phyloP scores from a whole-genome alignment of 331 rosid genomes.

The Acacia pycnantha region DNA sequence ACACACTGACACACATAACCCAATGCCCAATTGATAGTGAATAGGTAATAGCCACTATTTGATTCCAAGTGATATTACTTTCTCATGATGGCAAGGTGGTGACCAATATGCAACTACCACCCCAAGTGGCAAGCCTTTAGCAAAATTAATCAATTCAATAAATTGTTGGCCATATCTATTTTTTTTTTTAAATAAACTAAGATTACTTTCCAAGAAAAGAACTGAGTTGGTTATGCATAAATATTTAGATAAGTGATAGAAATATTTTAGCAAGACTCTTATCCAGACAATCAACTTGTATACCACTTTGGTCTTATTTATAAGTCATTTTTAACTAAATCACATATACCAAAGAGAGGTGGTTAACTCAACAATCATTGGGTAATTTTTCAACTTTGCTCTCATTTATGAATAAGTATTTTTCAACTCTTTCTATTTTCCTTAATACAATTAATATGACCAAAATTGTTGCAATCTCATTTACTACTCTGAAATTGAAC shows the following conservation, averaged over 20 bases:
- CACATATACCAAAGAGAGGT: too few species aligned
- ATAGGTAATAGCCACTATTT: slow-evolving; percentile 21
- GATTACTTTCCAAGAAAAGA: neutral
- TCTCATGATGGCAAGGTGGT: slow-evolving; percentile 43
- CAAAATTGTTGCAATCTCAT: too few species aligned
- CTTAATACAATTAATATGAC: too few species aligned
- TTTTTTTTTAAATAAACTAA: neutral
- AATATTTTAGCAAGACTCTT: neutral
- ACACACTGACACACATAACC: neutral
- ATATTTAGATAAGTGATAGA: neutral
- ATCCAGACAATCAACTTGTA: neutral
- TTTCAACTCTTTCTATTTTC: too few species aligned
- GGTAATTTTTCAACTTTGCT: too few species aligned
- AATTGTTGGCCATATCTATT: too few species aligned
- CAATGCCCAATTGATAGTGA: neutral
- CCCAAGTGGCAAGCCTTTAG: slow-evolving; percentile 22
- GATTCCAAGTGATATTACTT: slow-evolving; percentile 22
- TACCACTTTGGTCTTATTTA: too few species aligned
- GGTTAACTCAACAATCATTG: too few species aligned
- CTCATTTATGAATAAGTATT: too few species aligned
- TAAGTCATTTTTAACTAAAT: too few species aligned
- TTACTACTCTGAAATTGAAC: too few species aligned
- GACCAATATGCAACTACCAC: slow-evolving; percentile 23
- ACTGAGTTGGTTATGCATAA: neutral
- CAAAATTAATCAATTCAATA: neutral